phyloP scores from a whole-genome alignment of 1,284 basidiomycete genomes.

The Chalciporus piperatoides region DNA sequence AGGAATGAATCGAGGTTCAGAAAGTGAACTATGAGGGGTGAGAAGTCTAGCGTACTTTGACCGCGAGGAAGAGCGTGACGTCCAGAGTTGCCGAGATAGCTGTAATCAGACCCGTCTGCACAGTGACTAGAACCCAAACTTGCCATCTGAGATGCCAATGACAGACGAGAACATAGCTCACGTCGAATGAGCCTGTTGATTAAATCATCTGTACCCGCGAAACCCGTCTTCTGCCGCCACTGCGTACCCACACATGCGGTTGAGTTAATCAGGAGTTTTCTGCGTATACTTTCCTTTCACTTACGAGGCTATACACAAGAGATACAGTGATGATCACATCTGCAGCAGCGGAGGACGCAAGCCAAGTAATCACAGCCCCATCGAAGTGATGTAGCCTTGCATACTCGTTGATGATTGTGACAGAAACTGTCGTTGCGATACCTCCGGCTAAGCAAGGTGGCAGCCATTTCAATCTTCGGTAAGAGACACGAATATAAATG shows the following conservation, averaged over 20 bases:
- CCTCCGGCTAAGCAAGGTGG: slow-evolving; percentile 38
- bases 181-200: slow-evolving; percentile 21
- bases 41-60: slow-evolving; percentile 8
- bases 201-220: slow-evolving; percentile 12
- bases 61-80: slow-evolving; percentile 8
- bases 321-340: slow-evolving; percentile 46
- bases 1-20: neutral
- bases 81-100: slow-evolving; percentile 14
- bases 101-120: slow-evolving; percentile 23
- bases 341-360: slow-evolving; percentile 41
- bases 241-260: neutral
- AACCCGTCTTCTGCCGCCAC: slow-evolving; percentile 18
- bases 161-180: neutral
- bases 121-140: slow-evolving; percentile 8
- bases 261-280: neutral
- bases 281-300: slow-evolving; percentile 11
- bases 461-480: neutral
- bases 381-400: slow-evolving; percentile 20
- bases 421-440: slow-evolving; percentile 38
- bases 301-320: slow-evolving; percentile 43
- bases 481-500: neutral
- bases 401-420: slow-evolving; percentile 20
- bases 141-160: neutral
- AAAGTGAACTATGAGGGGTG: too few species aligned
- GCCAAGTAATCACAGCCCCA: slow-evolving; percentile 45